Evolutionary conservation across 345 rosid genomes (phyloP), one percentile per base, ranked within the genome.

Genomic region (Ceriops tagal): DNA sequence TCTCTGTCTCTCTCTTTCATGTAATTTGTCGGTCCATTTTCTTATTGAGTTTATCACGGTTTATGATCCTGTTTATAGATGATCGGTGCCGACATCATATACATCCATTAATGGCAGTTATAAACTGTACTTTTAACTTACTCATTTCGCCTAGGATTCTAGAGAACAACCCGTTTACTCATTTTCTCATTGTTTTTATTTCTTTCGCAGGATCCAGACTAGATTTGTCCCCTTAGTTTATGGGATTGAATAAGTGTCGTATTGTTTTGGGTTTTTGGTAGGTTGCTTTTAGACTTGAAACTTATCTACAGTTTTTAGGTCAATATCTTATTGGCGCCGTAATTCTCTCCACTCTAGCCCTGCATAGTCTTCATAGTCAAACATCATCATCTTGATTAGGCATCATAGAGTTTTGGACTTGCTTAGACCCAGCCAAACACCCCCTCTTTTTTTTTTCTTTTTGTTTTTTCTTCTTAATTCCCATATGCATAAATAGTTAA

Each of bases 51-150:
- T 24, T 8, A 20, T 13, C 13, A 11, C 5, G 30, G 24, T 21
- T 22, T 0, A 58, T 75, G 82, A 80, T 80, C 78, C 84, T 49
- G 74, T 68, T 78, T 76, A 78, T 78, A 69, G 82, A 78, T 78
- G 84, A 83, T 78, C 43, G 72, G 53, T 57, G 75, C 69, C 75
- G 77, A 71, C 82, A 73, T 53, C 79, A 68, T 27, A 62, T 43
- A 15, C 49, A 43, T 43, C 15, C 63, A 78, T 67, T 75, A 68
- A 59, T 51, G 67, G 62, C 70, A 66, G 81, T 64, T 66, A 43
- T 28, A 66, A 71, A 61, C 68, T 66, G 53, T 20, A 62, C 34
- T 13, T 49, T 47, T 46, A 69, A 66, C 49, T 51, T 43, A 31
- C 31, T 72, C 46, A 51, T 72, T 63, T 37, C 39, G 5, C 30